Evolutionary conservation across 2,329 filamentous ascomycete species (phyloP).

Genomic region (Aspergillus ibericus): DNA sequence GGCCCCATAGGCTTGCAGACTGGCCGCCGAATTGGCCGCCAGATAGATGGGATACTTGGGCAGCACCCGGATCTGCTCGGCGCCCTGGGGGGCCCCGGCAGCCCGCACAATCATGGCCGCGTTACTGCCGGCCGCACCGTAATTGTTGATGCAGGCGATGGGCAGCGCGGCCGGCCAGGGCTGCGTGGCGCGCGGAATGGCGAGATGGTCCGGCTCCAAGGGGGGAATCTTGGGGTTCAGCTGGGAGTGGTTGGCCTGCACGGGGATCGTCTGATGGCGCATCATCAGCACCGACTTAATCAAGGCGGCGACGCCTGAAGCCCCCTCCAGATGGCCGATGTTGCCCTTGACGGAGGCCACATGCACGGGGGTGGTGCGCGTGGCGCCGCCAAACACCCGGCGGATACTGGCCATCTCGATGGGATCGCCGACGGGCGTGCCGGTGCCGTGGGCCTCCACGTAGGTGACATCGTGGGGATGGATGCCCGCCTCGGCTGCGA

Average conservation of each 20-base stretch:
- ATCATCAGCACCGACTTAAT: neutral
- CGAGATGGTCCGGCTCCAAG: neutral
- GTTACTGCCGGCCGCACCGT: slow-evolving; percentile 11
- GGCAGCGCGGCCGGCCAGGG: neutral
- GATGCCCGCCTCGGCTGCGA: slow-evolving; percentile 19
- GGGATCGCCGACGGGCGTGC: slow-evolving; percentile 30
- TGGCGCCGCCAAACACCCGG: slow-evolving; percentile 15
- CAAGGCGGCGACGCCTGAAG: neutral
- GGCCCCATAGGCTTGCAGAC: no score
- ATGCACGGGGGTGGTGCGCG: slow-evolving; percentile 5
- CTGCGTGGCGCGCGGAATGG: neutral
- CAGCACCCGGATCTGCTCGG: neutral
- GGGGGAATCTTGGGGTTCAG: neutral
- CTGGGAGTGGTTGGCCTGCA: neutral
- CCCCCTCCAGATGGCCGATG: neutral
- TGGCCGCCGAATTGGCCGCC: slow-evolving; percentile 26
- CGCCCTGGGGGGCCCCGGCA: neutral
- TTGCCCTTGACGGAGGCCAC: slow-evolving; percentile 34
- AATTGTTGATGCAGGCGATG: slow-evolving; percentile 8
- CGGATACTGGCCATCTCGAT: slow-evolving; percentile 26
- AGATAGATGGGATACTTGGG: slow-evolving; percentile 9
- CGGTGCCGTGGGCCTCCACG: slow-evolving; percentile 38
- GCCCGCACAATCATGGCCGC: slow-evolving; percentile 1
- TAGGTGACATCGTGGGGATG: slow-evolving; percentile 23
- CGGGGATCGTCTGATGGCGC: neutral